Conservation (phyloP, 305 asterid genomes). For the Euphrasia arctica region DNA sequence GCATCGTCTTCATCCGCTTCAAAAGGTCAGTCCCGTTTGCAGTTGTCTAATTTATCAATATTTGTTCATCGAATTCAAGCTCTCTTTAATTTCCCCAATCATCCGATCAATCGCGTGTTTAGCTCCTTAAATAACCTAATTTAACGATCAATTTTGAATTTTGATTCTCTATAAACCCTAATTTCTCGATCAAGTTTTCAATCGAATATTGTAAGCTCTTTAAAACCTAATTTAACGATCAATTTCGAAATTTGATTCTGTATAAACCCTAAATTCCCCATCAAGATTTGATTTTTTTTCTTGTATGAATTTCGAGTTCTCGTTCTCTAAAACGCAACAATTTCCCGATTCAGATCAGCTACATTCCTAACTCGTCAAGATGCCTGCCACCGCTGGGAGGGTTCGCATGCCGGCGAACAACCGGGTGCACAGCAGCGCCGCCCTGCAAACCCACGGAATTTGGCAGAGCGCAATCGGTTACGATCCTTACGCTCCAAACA, state of each 20-base stretch:
- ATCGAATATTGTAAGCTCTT: too few relatives aligned
- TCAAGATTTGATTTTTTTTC: not conserved
- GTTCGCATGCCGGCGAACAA: slow-evolving; percentile 99
- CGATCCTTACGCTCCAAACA: slow-evolving; percentile 46
- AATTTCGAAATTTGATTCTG: too few relatives aligned
- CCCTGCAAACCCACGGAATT: slow-evolving; percentile 94
- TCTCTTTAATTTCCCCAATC: not conserved
- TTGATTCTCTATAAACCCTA: not conserved
- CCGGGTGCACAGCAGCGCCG: slow-evolving; percentile 98
- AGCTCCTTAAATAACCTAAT: not conserved
- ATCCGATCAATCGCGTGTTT: not conserved
- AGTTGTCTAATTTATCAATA: not conserved
- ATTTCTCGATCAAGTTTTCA: not conserved
- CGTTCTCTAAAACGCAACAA: not conserved
- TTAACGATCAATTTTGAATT: not conserved
- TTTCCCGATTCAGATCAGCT: slow-evolving; percentile 1
- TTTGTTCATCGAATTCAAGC: not conserved
- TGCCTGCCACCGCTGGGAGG: slow-evolving; percentile 99
- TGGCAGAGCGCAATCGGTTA: slow-evolving; percentile 99
- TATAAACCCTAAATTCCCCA: too few relatives aligned
- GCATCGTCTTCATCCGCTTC: not conserved
- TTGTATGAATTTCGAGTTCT: not conserved
- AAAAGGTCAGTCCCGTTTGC: not conserved
- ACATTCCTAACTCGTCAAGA: slow-evolving; percentile 28
- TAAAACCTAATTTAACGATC: too few relatives aligned